Base-by-base conservation (phyloP, 2,329 filamentous ascomycete species). In the Aspergillus uvarum region DNA sequence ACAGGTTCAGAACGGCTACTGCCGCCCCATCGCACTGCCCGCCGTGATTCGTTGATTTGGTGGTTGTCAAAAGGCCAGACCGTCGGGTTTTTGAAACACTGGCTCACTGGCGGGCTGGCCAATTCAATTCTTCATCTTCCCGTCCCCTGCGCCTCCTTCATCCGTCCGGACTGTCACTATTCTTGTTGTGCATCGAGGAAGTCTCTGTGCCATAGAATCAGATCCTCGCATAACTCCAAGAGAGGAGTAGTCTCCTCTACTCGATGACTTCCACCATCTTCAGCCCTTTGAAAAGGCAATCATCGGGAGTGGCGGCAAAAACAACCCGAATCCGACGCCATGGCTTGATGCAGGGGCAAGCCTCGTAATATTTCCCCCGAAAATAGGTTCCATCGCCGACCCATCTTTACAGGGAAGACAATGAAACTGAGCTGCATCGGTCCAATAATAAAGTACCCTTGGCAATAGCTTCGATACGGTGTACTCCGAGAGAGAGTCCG, bases 11-110 rank as follows among this genome's bases (percentile, higher is more conserved):
- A 16, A 35, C 53, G 53, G 53, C 38, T 48, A 42, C 44, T 55
- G 47, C 53, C 53, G 53, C 53, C 53, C 53, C 53, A 55, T 47
- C 12, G 11, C 38, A n/a, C 22, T 14, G 7, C n/a, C 22, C 16
- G 7, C 24, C 19, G 14, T 51, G 19, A 54, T 47, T 54, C 38
- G 52, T 21, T 44, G 24, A 14, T 4, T 19, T 44, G 14, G 6
- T 19, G 26, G 26, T 19, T 44, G 16, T 32, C 38, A 19, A 44
- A 14, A 22, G 53, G 24, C 53, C 53, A 55, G 53, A 47, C 53
- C 53, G 47, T 55, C 53, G 53, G 44, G 35, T 38, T 35, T 32
- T 35, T 31, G 53, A 44, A 55, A 44, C 42, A 55, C 24, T 54
- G 26, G 26, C 26, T 29, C 26, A 10, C 26, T 29, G 26, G 26